These are phyloP conservation scores for Chloromonas sp. DNA, from an alignment of 163 green algal species.

Conservation along the genomic window DNA sequence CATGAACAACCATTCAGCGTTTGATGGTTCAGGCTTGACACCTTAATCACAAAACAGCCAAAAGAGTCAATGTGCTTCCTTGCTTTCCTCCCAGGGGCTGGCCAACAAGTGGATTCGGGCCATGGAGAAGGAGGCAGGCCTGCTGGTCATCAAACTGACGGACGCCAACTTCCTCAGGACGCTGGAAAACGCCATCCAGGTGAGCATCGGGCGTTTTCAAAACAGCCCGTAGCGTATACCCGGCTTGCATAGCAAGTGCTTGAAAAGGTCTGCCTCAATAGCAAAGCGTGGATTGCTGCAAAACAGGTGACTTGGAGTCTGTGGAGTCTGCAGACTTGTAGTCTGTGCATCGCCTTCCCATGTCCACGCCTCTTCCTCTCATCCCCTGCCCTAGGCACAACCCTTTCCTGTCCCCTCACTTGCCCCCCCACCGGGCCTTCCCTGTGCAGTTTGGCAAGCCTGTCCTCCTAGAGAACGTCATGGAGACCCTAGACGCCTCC, in stretches of 20 bases:
- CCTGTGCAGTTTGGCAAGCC: conserved; percentile 39
- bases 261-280: too few relatives aligned
- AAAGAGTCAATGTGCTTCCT: too few relatives aligned
- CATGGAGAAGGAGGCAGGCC: conserved; percentile 55
- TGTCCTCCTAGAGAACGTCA: conserved; percentile 63
- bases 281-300: too few relatives aligned
- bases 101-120: conserved; percentile 66
- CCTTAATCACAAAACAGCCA: too few relatives aligned
- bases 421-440: neutral
- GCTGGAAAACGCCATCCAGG: conserved; percentile 70
- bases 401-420: conserved; percentile 4
- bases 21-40: neutral
- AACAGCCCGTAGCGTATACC: too few relatives aligned
- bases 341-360: too few relatives aligned
- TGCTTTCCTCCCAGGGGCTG: conserved; percentile 37
- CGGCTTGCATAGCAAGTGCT: too few relatives aligned
- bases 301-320: too few relatives aligned
- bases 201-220: conserved; percentile 21
- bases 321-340: too few relatives aligned
- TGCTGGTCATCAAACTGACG: conserved; percentile 70
- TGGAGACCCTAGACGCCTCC: conserved; percentile 64
- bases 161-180: conserved; percentile 67
- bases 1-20: too few relatives aligned
- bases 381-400: too few relatives aligned
- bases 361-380: too few relatives aligned